Conservation (phyloP, 1,284 basidiomycete species). For the Filobasidium uniguttulatum region DNA sequence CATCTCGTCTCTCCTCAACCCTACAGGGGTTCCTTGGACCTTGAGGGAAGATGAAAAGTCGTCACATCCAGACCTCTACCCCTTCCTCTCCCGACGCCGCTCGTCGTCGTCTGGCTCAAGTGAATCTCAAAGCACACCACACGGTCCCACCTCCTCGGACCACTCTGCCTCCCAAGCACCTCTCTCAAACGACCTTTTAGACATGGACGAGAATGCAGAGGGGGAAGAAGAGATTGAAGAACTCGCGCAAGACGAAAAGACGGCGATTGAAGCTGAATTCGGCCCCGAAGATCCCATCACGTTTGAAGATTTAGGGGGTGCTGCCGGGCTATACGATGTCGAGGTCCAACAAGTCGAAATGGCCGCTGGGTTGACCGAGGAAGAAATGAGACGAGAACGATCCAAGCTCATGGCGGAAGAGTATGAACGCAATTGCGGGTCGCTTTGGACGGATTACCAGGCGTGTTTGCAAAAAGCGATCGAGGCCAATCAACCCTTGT, state of each 20-base stretch:
- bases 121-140: not conserved
- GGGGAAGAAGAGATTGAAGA: not conserved
- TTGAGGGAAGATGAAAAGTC: not conserved
- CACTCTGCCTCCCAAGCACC: not conserved
- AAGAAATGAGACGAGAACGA: conserved; percentile 9
- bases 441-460: conserved; percentile 18
- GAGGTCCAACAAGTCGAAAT: not conserved
- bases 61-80: not conserved
- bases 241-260: not conserved
- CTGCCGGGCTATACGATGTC: not conserved
- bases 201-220: not conserved
- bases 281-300: not conserved
- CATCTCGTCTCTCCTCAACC: not conserved
- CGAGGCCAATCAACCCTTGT: conserved; percentile 55
- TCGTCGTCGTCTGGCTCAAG: not conserved
- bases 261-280: not conserved
- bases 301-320: not conserved
- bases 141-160: not conserved
- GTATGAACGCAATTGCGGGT: conserved; percentile 20
- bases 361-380: not conserved
- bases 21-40: not conserved
- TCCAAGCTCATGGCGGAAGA: conserved; percentile 16
- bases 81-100: not conserved
- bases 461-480: conserved; percentile 45
- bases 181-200: not conserved